Evolutionary conservation across 169 alveolate species (phyloP).

Genomic region (Toxoplasma gondii): DNA sequence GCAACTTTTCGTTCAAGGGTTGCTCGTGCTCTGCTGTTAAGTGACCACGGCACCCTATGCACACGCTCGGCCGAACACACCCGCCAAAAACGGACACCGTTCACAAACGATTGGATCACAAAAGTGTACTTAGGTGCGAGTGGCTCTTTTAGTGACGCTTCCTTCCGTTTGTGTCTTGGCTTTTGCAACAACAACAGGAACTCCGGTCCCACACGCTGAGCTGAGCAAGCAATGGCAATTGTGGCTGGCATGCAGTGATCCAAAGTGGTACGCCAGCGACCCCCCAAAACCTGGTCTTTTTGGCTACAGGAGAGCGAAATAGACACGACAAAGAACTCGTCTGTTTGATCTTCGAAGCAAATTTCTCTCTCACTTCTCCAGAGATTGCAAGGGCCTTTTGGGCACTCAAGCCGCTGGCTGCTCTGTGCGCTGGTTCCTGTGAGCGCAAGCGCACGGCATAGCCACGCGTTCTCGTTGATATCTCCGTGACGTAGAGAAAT

Average conservation of each 20-base stretch:
- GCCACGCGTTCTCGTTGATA: too few species aligned
- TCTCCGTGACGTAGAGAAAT: too few species aligned
- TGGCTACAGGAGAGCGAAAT: too few species aligned
- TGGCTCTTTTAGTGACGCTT: background rate
- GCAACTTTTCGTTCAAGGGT: slow-evolving; percentile 9
- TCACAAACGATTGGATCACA: background rate
- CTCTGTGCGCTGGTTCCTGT: too few species aligned
- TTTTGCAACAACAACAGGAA: background rate
- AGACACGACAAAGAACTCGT: too few species aligned
- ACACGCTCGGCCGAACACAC: background rate
- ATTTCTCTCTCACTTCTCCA: too few species aligned
- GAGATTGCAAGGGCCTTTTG: too few species aligned
- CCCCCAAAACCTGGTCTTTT: too few species aligned
- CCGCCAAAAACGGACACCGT: background rate
- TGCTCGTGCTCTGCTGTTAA: background rate
- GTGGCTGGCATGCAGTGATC: background rate
- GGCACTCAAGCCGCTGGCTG: too few species aligned
- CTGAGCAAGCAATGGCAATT: background rate
- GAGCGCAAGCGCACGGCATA: too few species aligned
- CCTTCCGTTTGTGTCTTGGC: background rate
- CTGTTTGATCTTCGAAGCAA: too few species aligned
- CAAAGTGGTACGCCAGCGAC: too few species aligned
- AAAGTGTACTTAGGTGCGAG: background rate
- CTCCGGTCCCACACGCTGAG: background rate
- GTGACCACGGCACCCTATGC: background rate